Base-by-base conservation (phyloP, 306 rosid genomes). In the Acacia melanoxylon region DNA sequence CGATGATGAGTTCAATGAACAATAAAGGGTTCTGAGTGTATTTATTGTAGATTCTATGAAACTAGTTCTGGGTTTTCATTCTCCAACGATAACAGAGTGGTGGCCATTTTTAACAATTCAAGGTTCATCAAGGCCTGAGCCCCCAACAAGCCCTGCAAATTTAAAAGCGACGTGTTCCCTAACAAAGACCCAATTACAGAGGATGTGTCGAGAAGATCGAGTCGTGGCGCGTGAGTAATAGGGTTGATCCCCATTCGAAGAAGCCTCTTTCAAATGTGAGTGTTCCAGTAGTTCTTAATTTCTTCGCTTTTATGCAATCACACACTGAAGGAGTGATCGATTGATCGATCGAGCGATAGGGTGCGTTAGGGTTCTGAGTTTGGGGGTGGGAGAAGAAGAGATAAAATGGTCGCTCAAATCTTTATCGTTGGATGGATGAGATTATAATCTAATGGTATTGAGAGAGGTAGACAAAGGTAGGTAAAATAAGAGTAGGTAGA, bases 231-330 rank as follows among this genome's bases (percentile, higher is more conserved):
- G 14, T 92, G 97, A 42, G 94, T 94, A n/a, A 94, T 90, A 0
- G 97, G 97, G 65, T 91, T 94, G 27, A 94, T 87, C 76, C 97
- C 97, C 90, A 86, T 94, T 24, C 88, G 80, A 29, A 94, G 94
- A 24, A 94, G 83, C 78, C 94, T 87, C 80, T 90, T 94, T 29
- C 90, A 61, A 22, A 91, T 90, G 85, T 92, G 91, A 0, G 98
- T 91, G 86, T 94, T 93, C 98, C 98, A 93, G 69, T 93, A 91
- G 25, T 93, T 93, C 88, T 93, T 93, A 59, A 93, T 93, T 73
- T 93, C 98, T n/a, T n/a, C n/a, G n/a, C n/a, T n/a, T n/a, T n/a
- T n/a, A n/a, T n/a, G n/a, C n/a, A n/a, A n/a, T n/a, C n/a, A n/a
- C n/a, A n/a, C n/a, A n/a, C n/a, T n/a, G n/a, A n/a, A n/a, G n/a